Percentiles rank a stretch among this genome's conserved stretches.
phyloP scores from a whole-genome alignment of 257 asterid species.

The Buddleja alternifolia region DNA sequence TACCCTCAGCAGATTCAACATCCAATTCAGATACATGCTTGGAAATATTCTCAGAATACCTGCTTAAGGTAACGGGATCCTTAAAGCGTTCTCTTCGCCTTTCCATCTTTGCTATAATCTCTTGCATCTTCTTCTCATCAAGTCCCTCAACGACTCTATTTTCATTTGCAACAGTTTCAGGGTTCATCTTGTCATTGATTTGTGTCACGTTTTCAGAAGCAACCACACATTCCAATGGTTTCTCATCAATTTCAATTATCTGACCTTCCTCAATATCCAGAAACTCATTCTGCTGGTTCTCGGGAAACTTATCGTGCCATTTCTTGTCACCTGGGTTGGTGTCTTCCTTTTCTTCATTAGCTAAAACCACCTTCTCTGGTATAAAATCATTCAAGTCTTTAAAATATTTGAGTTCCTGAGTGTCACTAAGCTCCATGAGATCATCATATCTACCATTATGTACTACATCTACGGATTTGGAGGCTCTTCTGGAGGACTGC shows the following conservation, averaged over 20 bases:
- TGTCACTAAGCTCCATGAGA: constrained; percentile 35
- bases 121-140: constrained; percentile 49
- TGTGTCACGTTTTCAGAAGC: constrained; percentile 23
- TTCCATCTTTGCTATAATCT: constrained; percentile 69
- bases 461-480: constrained; percentile 43
- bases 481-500: constrained; percentile 57
- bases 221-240: constrained; percentile 16
- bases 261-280: constrained; percentile 74
- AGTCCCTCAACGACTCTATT: constrained; percentile 30
- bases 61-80: constrained; percentile 40
- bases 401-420: constrained; percentile 29
- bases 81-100: constrained; percentile 62
- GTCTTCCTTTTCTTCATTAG: constrained; percentile 6
- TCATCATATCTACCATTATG: constrained; percentile 32
- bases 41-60: constrained; percentile 36
- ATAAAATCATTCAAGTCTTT: constrained; percentile 19
- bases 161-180: constrained; percentile 24
- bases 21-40: constrained; percentile 27
- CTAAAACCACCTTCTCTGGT: constrained; percentile 25
- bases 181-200: constrained; percentile 16
- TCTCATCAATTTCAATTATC: constrained; percentile 39
- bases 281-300: constrained; percentile 29
- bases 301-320: constrained; percentile 27
- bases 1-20: constrained; percentile 31
- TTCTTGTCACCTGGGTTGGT: constrained; percentile 30